A percentile compares a stretch with the other conserved stretches of the same genome.
Evolutionary conservation across 768 basidiomycete genomes (phyloP).

Genomic region (Plicaturopsis crispa): DNA sequence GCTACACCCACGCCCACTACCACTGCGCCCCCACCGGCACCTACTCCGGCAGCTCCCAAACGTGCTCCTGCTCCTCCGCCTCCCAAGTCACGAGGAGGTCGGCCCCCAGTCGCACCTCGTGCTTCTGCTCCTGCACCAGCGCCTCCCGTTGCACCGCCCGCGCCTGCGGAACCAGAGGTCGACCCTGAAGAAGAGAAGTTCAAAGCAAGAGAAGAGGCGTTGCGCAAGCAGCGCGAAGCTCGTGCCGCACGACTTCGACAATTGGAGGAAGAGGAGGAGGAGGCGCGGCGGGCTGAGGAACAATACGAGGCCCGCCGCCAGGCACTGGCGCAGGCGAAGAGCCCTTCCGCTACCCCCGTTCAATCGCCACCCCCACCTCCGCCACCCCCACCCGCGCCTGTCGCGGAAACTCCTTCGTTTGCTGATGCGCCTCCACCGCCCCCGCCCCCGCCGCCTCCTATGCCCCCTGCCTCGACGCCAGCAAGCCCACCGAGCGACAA

Average conservation of each 20-base stretch:
- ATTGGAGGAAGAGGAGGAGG: conserved; percentile 62
- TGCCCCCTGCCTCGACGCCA: conserved; percentile 16
- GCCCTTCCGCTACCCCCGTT: conserved; percentile 7
- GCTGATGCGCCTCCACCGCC: conserved; percentile 17
- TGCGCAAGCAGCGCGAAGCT: conserved; percentile 71
- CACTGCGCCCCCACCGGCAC: conserved; percentile 23
- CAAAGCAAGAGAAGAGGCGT: conserved; percentile 57
- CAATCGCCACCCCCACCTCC: conserved; percentile 1
- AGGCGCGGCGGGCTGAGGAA: conserved; percentile 41
- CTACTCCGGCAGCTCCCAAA: conserved; percentile 35
- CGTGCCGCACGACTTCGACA: conserved; percentile 61
- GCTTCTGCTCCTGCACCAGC: conserved; percentile 15
- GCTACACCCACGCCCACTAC: conserved; percentile 21
- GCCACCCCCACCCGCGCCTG: conserved; percentile 8
- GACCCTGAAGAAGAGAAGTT: conserved; percentile 77
- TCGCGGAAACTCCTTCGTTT: conserved; percentile 22
- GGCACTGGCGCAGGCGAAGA: conserved; percentile 10
- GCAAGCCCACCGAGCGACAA: conserved; percentile 29
- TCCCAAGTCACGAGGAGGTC: conserved; percentile 30
- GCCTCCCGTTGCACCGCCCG: conserved; percentile 15
- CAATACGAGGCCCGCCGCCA: conserved; percentile 24
- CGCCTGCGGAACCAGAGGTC: conserved; percentile 34
- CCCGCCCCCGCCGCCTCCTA: conserved; percentile 19
- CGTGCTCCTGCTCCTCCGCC: conserved; percentile 33
- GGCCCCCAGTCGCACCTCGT: conserved; percentile 21